These are phyloP conservation scores for Aspergillus unguis DNA, from an alignment of 2,329 filamentous ascomycete genomes.

Conservation along the genomic window DNA sequence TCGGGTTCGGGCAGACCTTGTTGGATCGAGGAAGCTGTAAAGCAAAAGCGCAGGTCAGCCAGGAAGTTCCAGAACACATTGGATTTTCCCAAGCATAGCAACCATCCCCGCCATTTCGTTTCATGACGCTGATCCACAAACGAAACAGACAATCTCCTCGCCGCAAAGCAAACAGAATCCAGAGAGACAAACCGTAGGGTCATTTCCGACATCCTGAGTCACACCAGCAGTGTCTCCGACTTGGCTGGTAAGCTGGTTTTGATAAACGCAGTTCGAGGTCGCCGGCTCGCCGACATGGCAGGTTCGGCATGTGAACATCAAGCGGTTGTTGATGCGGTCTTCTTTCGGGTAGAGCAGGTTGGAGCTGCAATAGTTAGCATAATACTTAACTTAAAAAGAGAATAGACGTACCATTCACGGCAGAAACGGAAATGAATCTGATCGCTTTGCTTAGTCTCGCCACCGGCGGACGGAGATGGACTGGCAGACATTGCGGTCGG, in stretches of 20 bases:
- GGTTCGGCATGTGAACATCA: slow-evolving; percentile 94
- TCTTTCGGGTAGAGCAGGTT: slow-evolving; percentile 98
- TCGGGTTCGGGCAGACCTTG: slow-evolving; percentile 76
- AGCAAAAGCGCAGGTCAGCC: slow-evolving; percentile 28
- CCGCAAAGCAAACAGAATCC: slow-evolving; percentile 59
- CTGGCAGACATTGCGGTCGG: slow-evolving; percentile 39
- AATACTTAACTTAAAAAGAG: background rate
- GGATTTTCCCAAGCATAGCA: slow-evolving; percentile 13
- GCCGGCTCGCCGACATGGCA: slow-evolving; percentile 89
- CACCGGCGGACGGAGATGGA: slow-evolving; percentile 40
- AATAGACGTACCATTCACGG: slow-evolving; percentile 73
- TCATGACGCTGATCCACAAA: slow-evolving; percentile 46
- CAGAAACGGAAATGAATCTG: slow-evolving; percentile 98
- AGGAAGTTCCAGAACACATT: slow-evolving; percentile 18
- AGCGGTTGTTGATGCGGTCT: slow-evolving; percentile 74
- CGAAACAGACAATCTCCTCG: slow-evolving; percentile 53
- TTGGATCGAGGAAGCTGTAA: slow-evolving; percentile 81
- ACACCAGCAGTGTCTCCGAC: slow-evolving; percentile 95
- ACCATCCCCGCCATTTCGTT: slow-evolving; percentile 9
- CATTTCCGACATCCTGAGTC: slow-evolving; percentile 92
- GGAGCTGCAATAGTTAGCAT: slow-evolving; percentile 55
- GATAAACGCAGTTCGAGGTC: slow-evolving; percentile 86
- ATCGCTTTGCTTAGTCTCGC: slow-evolving; percentile 49
- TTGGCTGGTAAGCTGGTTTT: slow-evolving; percentile 86
- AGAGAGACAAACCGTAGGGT: slow-evolving; percentile 89